These are phyloP conservation scores for Beauveria bassiana DNA, from an alignment of 2,329 filamentous ascomycete genomes.

Conservation along the genomic window DNA sequence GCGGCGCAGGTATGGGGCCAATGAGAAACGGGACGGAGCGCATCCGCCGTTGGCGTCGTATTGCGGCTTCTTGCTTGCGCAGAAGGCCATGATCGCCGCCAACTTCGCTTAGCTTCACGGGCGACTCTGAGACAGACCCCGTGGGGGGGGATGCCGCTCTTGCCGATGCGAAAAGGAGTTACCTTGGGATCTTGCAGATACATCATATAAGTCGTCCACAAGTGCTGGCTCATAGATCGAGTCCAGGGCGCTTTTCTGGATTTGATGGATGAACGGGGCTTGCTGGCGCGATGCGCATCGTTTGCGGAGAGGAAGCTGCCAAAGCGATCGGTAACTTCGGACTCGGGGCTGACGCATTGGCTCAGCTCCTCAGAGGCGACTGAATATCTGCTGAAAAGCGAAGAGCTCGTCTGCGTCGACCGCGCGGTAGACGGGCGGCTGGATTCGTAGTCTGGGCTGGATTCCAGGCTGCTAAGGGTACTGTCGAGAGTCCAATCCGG, in stretches of 20 bases:
- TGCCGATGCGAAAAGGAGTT: slow-evolving; percentile 56
- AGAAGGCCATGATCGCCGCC: slow-evolving; percentile 51
- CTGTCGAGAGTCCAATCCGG: slow-evolving; percentile 54
- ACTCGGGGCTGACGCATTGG: slow-evolving; percentile 45
- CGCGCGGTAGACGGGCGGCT: slow-evolving; percentile 53
- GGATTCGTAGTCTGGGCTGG: slow-evolving; percentile 50
- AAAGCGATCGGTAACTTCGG: slow-evolving; percentile 20
- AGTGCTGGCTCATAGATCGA: slow-evolving; percentile 54
- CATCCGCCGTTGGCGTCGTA: slow-evolving; percentile 45
- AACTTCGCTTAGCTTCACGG: slow-evolving; percentile 57
- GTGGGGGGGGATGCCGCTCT: slow-evolving; percentile 55
- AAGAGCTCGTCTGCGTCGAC: slow-evolving; percentile 51
- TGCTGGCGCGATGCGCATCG: slow-evolving; percentile 26
- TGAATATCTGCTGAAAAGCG: slow-evolving; percentile 50
- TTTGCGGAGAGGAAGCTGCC: slow-evolving; percentile 20
- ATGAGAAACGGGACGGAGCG: slow-evolving; percentile 41
- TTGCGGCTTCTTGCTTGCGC: slow-evolving; percentile 36
- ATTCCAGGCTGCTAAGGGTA: slow-evolving; percentile 48
- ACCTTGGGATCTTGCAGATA: slow-evolving; percentile 61
- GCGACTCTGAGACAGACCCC: slow-evolving; percentile 59
- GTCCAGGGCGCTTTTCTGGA: slow-evolving; percentile 53
- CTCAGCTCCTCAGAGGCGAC: slow-evolving; percentile 46
- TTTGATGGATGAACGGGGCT: slow-evolving; percentile 20
- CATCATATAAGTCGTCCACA: slow-evolving; percentile 58
- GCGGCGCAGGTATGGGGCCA: slow-evolving; percentile 59